Conservation (phyloP, 805 yeast genomes). For the Wickerhamiella sergipiensis region DNA sequence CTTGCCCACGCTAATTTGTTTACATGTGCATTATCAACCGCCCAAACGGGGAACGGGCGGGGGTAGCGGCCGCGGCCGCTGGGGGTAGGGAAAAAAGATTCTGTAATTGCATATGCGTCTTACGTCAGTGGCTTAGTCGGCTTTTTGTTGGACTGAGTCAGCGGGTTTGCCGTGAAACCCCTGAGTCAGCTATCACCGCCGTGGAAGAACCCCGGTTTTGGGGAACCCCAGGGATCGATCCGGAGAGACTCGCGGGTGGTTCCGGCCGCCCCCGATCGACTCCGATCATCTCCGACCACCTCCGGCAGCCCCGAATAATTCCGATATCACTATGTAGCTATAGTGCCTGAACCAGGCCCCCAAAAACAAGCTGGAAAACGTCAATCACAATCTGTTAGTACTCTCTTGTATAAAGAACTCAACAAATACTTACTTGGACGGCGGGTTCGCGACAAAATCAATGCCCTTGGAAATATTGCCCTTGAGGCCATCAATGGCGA, state of each 20-base stretch:
- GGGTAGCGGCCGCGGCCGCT: no score
- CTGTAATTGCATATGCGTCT: no score
- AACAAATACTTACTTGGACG: slow-evolving; percentile 12
- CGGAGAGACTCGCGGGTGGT: neutral
- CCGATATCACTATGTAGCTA: neutral
- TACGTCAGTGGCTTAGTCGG: no score
- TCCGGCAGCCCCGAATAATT: neutral
- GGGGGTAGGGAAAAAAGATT: no score
- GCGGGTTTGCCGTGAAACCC: no score
- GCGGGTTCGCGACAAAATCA: slow-evolving; percentile 43
- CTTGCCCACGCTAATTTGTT: neutral
- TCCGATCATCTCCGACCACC: neutral
- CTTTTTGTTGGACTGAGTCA: no score
- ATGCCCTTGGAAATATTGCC: slow-evolving; percentile 91
- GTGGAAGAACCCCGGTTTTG: no score
- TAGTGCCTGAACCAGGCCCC: no score
- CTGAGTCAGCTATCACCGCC: no score
- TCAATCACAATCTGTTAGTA: neutral
- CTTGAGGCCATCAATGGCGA: slow-evolving; percentile 79
- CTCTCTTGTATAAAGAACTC: neutral
- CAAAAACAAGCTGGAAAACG: no score
- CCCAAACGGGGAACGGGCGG: neutral
- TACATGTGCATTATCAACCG: neutral
- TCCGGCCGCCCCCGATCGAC: no score
- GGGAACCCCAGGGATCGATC: no score